Evolutionary conservation across 768 basidiomycete species (phyloP).

Genomic region (Mycena rebaudengoi): DNA sequence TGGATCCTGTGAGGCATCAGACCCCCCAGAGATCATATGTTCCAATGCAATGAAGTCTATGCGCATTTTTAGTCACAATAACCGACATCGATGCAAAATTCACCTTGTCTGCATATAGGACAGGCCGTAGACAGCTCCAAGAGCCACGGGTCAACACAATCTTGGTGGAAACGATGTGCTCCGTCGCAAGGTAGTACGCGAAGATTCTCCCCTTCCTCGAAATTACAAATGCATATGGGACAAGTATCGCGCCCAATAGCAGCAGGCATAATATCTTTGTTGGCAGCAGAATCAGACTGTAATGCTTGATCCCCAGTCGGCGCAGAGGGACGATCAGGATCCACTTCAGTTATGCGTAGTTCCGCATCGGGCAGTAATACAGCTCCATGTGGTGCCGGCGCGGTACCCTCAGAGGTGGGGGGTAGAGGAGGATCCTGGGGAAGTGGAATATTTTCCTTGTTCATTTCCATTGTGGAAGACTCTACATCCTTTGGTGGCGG

Average conservation of each 20-base stretch:
- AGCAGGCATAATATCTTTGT: conserved; percentile 62
- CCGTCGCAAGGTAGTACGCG: conserved; percentile 92
- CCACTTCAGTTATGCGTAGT: not conserved
- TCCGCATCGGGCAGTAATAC: too few relatives aligned
- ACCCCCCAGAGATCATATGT: conserved; percentile 55
- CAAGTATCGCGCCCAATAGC: conserved; percentile 86
- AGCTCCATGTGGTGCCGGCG: too few relatives aligned
- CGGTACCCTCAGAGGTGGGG: not conserved
- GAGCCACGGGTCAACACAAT: conserved; percentile 94
- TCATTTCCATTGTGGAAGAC: not conserved
- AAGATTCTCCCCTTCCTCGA: conserved; percentile 92
- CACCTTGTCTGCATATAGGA: conserved; percentile 92
- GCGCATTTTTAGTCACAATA: not conserved
- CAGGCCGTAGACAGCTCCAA: conserved; percentile 90
- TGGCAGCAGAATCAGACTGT: not conserved
- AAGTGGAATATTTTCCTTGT: too few relatives aligned
- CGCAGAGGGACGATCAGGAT: not conserved
- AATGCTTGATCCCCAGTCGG: not conserved
- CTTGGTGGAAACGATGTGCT: conserved; percentile 89
- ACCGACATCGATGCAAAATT: conserved; percentile 18
- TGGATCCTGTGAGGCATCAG: conserved; percentile 32
- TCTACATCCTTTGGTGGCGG: conserved; percentile 36
- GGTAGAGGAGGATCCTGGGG: too few relatives aligned
- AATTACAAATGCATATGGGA: conserved; percentile 95
- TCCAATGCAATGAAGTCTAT: conserved; percentile 70